Percentiles rank a stretch among this genome's conserved stretches.
phyloP scores from a whole-genome alignment of 306 rosid genomes.

The Quercus ilex region DNA sequence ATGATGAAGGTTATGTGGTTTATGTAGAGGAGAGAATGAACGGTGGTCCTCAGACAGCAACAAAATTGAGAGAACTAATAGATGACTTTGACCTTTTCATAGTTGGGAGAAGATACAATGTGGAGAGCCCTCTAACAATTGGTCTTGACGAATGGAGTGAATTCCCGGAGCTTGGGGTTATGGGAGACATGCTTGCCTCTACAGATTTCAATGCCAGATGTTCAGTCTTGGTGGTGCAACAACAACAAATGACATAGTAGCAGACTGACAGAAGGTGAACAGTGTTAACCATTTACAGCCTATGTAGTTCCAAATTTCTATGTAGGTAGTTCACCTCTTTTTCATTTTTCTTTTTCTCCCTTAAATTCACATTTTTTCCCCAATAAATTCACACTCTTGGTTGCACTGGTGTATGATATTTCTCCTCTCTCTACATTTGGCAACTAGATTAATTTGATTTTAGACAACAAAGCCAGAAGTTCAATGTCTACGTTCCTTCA shows the following conservation, averaged over 20 bases:
- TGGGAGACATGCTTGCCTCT: constrained; percentile 60
- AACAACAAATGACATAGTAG: constrained; percentile 39
- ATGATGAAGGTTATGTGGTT: background rate
- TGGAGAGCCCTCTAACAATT: constrained; percentile 35
- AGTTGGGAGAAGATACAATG: constrained; percentile 51
- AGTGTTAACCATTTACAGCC: no score
- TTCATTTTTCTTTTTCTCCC: background rate
- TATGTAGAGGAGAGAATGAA: constrained; percentile 36
- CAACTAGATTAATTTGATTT: no score
- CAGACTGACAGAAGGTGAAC: background rate
- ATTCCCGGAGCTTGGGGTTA: constrained; percentile 61
- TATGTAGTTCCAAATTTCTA: background rate
- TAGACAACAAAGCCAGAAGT: no score
- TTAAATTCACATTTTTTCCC: no score
- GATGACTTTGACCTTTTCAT: constrained; percentile 45
- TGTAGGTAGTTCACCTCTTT: background rate
- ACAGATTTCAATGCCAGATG: constrained; percentile 43
- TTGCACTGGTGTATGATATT: background rate
- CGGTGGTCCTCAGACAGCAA: constrained; percentile 44
- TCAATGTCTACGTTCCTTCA: no score
- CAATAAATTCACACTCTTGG: no score
- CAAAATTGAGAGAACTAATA: constrained; percentile 26
- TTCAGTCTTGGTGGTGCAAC: constrained; percentile 54
- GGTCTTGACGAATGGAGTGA: constrained; percentile 71
- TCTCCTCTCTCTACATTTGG: background rate